Evolutionary conservation across 2,329 filamentous ascomycete genomes (phyloP).

Genomic region (Lanzia echinophila): DNA sequence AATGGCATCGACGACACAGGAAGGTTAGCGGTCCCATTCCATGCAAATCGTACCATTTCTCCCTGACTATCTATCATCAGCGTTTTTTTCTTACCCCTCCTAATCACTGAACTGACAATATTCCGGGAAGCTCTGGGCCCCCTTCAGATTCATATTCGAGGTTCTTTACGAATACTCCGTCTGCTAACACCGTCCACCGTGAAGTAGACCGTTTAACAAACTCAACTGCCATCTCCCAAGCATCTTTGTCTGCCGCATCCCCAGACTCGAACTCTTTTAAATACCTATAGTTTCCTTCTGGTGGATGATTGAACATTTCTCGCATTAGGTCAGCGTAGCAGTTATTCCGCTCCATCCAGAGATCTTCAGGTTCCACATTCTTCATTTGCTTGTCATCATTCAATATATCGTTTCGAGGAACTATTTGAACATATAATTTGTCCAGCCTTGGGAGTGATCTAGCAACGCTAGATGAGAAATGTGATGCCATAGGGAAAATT

Average conservation of each 20-base stretch:
- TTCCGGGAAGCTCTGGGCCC: not conserved
- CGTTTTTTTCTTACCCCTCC: not conserved
- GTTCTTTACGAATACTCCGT: slow-evolving; percentile 40
- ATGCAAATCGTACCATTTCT: slow-evolving; percentile 24
- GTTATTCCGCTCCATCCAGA: slow-evolving; percentile 28
- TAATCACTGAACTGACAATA: slow-evolving; percentile 25
- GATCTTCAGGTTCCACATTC: slow-evolving; percentile 20
- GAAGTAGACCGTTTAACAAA: slow-evolving; percentile 34
- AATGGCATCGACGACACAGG: slow-evolving; percentile 20
- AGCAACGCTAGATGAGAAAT: slow-evolving; percentile 48
- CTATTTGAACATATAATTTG: slow-evolving; percentile 47
- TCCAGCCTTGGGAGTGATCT: slow-evolving; percentile 44
- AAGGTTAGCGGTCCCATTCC: slow-evolving; percentile 22
- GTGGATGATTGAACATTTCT: slow-evolving; percentile 25
- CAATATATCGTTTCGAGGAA: slow-evolving; percentile 34
- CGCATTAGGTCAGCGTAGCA: slow-evolving; percentile 27
- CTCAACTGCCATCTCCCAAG: slow-evolving; percentile 41
- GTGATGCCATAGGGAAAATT: slow-evolving; percentile 59
- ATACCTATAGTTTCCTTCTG: slow-evolving; percentile 35
- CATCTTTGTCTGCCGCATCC: slow-evolving; percentile 39
- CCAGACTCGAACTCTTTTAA: slow-evolving; percentile 45
- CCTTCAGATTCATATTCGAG: not conserved
- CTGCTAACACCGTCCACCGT: slow-evolving; percentile 39
- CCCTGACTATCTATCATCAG: slow-evolving; percentile 18
- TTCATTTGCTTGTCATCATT: not conserved